Percentiles rank a stretch among this genome's conserved stretches.
phyloP scores from a whole-genome alignment of 129 eudicot genomes.

The Scalesia atractyloides region DNA sequence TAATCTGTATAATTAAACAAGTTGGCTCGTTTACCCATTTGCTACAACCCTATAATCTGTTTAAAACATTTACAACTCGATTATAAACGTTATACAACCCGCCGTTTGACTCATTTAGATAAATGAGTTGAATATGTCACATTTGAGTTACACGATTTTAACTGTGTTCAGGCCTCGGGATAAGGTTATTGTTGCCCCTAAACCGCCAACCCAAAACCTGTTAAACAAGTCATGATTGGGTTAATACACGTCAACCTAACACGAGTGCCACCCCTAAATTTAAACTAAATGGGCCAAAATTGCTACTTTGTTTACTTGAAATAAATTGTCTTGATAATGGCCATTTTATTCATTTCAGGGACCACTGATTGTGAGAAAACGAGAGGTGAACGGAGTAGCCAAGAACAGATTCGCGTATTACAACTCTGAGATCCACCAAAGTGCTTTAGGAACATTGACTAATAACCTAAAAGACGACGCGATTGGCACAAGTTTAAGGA shows the following conservation, averaged over 20 bases:
- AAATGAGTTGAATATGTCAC: background rate
- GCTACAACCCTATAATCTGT: background rate
- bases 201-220: too few relatives aligned
- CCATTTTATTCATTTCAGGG: constrained; percentile 40
- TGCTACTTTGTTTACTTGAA: constrained; percentile 2
- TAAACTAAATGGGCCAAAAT: background rate
- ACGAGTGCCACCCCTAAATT: background rate
- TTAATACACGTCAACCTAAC: background rate
- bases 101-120: background rate
- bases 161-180: background rate
- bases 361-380: constrained; percentile 39
- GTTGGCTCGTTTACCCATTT: background rate
- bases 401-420: constrained; percentile 46
- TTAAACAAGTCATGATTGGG: too few relatives aligned
- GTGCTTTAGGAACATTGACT: constrained; percentile 47
- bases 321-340: background rate
- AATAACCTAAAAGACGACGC: constrained; percentile 45
- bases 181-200: background rate
- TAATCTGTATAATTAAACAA: background rate
- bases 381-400: constrained; percentile 40
- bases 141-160: background rate
- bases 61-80: background rate
- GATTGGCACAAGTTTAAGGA: constrained; percentile 35
- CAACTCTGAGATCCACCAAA: constrained; percentile 74
- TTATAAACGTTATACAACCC: background rate